phyloP scores from a whole-genome alignment of 2,329 filamentous ascomycete species.

The Aspergillus awamori region DNA sequence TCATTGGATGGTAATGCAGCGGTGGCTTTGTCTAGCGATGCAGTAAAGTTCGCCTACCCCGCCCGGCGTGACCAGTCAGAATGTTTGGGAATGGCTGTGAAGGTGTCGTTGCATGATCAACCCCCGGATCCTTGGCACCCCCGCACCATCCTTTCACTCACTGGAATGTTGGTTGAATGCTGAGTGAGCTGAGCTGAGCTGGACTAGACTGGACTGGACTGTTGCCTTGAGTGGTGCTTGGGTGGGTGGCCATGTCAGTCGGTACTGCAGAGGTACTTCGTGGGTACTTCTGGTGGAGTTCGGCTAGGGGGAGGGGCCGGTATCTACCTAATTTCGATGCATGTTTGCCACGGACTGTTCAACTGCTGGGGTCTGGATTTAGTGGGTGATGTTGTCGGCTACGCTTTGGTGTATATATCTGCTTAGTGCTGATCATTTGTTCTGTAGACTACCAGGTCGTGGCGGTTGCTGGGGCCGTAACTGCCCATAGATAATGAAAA shows the following conservation, averaged over 20 bases:
- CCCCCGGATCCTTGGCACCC: slow-evolving; percentile 18
- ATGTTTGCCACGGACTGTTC: too few relatives aligned
- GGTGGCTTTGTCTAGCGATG: slow-evolving; percentile 6
- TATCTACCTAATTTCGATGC: too few relatives aligned
- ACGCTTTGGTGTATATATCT: background rate
- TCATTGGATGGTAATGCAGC: background rate
- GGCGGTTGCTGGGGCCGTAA: too few relatives aligned
- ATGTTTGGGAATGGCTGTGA: background rate
- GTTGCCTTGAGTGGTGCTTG: background rate
- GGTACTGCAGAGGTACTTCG: background rate
- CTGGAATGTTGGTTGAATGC: background rate
- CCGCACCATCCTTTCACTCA: background rate
- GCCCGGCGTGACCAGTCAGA: slow-evolving; percentile 7
- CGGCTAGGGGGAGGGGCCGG: too few relatives aligned
- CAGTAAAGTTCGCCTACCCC: slow-evolving; percentile 13
- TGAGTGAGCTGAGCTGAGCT: background rate
- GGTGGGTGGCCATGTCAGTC: background rate
- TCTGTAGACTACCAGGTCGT: too few relatives aligned
- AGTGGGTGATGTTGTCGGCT: too few relatives aligned
- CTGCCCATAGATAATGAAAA: too few relatives aligned
- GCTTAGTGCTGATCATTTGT: background rate
- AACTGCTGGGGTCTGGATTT: too few relatives aligned
- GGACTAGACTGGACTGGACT: background rate
- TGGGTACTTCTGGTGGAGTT: background rate
- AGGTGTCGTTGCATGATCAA: slow-evolving; percentile 6